Conservation (phyloP, 441 rosid species). For the Theobroma grandiflorum region DNA sequence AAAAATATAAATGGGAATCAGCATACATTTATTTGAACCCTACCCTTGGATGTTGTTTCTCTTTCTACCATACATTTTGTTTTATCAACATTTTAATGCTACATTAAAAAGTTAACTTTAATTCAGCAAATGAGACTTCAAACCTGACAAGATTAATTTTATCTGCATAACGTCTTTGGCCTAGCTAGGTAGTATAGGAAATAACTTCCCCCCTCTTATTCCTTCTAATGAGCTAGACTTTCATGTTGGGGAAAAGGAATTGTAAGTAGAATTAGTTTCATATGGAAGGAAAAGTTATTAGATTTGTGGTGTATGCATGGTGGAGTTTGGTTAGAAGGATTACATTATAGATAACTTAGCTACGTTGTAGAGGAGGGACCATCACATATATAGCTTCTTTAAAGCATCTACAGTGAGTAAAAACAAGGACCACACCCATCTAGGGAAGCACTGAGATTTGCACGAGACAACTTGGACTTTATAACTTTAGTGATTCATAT, state of each 20-base stretch:
- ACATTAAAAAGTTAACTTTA: background rate
- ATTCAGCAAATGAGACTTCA: background rate
- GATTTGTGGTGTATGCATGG: constrained; percentile 38
- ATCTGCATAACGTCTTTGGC: background rate
- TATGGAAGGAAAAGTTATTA: background rate
- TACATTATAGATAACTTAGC: constrained; percentile 49
- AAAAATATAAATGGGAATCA: background rate
- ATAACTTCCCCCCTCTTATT: background rate
- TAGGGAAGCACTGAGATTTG: constrained; percentile 59
- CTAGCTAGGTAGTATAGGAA: background rate
- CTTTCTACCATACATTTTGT: background rate
- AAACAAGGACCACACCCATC: constrained; percentile 62
- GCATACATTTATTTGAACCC: background rate
- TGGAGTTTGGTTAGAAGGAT: constrained; percentile 33
- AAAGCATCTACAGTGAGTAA: constrained; percentile 68
- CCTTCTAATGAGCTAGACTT: constrained; percentile 15
- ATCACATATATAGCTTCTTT: constrained; percentile 59
- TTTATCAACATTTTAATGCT: background rate
- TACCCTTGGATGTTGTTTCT: background rate
- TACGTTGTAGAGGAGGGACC: constrained; percentile 79
- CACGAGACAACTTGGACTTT: constrained; percentile 31
- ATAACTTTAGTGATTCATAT: constrained; percentile 20
- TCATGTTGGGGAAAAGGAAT: background rate
- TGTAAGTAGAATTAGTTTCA: background rate
- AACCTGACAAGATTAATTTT: background rate